A percentile compares a stretch with the other conserved stretches of the same genome.
Evolutionary conservation across 2,329 filamentous ascomycete species (phyloP).

Genomic region (Colletotrichum tabaci): DNA sequence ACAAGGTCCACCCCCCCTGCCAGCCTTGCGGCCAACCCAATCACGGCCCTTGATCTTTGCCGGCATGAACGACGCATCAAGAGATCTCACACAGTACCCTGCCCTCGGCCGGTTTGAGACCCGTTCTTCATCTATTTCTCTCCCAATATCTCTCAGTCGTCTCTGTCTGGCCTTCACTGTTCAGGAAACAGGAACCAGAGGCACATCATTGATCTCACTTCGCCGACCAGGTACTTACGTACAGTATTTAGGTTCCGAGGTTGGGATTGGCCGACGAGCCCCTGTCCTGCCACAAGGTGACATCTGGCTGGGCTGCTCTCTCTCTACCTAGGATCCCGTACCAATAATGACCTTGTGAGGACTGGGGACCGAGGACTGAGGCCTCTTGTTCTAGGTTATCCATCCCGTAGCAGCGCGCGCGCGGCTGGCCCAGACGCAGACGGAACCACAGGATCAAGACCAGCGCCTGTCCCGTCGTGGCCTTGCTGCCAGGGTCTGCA

Average conservation of each 20-base stretch:
- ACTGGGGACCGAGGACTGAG: not conserved
- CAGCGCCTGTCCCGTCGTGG: not conserved
- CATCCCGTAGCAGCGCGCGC: not conserved
- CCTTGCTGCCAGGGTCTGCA: not conserved
- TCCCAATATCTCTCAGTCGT: slow-evolving; percentile 21
- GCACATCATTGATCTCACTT: too few relatives aligned
- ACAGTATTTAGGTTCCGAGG: not conserved
- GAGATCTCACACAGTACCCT: slow-evolving; percentile 47
- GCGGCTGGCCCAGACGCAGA: slow-evolving; percentile 29
- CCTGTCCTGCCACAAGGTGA: slow-evolving; percentile 5
- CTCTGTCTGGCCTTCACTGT: slow-evolving; percentile 4
- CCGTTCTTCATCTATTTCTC: slow-evolving; percentile 37
- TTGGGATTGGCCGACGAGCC: slow-evolving; percentile 10
- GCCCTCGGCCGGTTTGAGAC: slow-evolving; percentile 50
- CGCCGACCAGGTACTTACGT: not conserved
- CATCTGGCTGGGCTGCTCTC: slow-evolving; percentile 8
- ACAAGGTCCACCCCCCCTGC: slow-evolving; percentile 44
- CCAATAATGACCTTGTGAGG: not conserved
- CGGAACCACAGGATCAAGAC: slow-evolving; percentile 19
- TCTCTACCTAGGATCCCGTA: not conserved
- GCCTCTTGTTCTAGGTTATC: slow-evolving; percentile 1
- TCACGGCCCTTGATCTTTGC: slow-evolving; percentile 43
- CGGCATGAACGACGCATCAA: slow-evolving; percentile 49
- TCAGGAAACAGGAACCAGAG: not conserved
- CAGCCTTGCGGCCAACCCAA: slow-evolving; percentile 54